Evolutionary conservation across 2,329 filamentous ascomycete species (phyloP), one percentile per base, ranked within the genome.

Genomic region (Colletotrichum sp.): DNA sequence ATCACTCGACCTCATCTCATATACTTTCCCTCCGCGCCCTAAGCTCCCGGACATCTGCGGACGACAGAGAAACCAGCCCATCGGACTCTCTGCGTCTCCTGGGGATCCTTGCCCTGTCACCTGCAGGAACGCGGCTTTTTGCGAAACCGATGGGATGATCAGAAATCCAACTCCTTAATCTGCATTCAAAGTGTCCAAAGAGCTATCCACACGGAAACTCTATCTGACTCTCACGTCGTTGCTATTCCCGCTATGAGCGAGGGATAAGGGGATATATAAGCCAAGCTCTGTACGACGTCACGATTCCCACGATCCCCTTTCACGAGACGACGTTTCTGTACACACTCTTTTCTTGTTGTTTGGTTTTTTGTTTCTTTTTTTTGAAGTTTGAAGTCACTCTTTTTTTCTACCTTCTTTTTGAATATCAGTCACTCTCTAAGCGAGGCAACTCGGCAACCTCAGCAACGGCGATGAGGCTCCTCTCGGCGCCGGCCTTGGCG

Each of bases 281-380:
- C 64, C 34, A 57, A 52, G 26, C 60, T 22, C 28, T 57, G 39
- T 34, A 65, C 68, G 60, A 71, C 59, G 59, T 22, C 16, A 75
- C 73, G 64, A 69, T 24, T 64, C 44, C 24, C 30, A 52, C 64
- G 63, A n/a, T 18, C 30, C 36, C 52, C 28, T 52, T 60, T 75
- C 48, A 68, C 73, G 57, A 68, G 71, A 39, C 30, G 55, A 62
- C 69, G 64, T 72, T 74, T 65, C 36, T 63, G 36, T 60, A 76
- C 70, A 73, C 64, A 36, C 59, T 73, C 70, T 68, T 57, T 73
- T 75, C n/a, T 57, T 69, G 44, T 60, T 60, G 26, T 66, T 65
- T 63, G 32, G 30, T 64, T 48, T 68, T 32, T 52, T 44, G 26
- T n/a, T 57, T 26, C n/a, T 30, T 36, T 22, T 44, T 44, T 26